phyloP scores from a whole-genome alignment of 306 rosid genomes.

The Astragalus membranaceus region DNA sequence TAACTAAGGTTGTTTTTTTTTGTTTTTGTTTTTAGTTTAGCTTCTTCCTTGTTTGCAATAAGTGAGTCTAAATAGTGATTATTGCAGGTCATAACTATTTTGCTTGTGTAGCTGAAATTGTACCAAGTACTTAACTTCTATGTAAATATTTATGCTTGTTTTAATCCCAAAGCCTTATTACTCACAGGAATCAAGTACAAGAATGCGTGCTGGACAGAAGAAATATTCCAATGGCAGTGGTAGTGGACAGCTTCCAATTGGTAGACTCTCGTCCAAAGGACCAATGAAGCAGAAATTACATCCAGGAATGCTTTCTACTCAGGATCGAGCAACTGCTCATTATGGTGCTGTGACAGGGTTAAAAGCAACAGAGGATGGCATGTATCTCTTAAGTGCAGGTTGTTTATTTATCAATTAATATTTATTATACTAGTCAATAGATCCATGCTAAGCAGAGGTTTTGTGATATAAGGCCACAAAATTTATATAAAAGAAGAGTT shows the following conservation, averaged over 20 bases:
- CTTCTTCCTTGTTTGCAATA: background rate
- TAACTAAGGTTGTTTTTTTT: slow-evolving; percentile 42
- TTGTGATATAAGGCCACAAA: background rate
- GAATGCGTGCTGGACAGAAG: slow-evolving; percentile 48
- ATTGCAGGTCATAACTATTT: background rate
- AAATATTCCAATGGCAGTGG: slow-evolving; percentile 57
- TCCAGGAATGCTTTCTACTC: slow-evolving; percentile 88
- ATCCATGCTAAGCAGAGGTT: background rate
- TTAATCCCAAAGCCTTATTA: slow-evolving; percentile 6
- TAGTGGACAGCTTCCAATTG: slow-evolving; percentile 38
- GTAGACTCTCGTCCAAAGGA: slow-evolving; percentile 60
- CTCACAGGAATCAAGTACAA: slow-evolving; percentile 50
- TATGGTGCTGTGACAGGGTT: slow-evolving; percentile 94
- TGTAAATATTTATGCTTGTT: background rate
- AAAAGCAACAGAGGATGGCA: slow-evolving; percentile 78
- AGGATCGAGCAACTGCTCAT: slow-evolving; percentile 95
- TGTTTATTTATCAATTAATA: background rate
- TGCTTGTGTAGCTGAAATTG: slow-evolving; percentile 15
- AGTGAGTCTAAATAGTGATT: background rate
- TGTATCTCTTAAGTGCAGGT: slow-evolving; percentile 96
- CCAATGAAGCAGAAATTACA: slow-evolving; percentile 71
- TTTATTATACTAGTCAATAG: background rate
- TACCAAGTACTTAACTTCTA: background rate
- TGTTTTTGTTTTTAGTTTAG: background rate
- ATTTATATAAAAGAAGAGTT: background rate